phyloP scores from a whole-genome alignment of 176 grass and related monocot genomes.

The Chloris gayana region DNA sequence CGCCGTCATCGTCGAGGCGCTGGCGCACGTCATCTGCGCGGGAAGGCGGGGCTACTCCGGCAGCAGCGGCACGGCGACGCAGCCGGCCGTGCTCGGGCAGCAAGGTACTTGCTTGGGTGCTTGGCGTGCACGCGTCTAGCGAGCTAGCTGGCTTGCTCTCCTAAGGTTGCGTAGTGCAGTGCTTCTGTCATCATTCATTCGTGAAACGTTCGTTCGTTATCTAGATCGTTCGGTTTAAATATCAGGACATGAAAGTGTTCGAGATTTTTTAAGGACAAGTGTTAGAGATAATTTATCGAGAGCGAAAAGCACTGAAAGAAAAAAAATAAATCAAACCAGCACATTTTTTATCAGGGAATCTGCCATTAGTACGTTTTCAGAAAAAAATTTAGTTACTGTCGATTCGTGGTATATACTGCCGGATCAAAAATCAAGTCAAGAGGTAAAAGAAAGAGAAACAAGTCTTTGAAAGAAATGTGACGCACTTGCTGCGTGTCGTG shows the following conservation, averaged over 20 bases:
- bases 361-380: neutral
- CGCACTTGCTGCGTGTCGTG: neutral
- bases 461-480: neutral
- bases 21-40: constrained; percentile 44
- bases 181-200: neutral
- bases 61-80: no score
- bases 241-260: no score
- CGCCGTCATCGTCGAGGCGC: constrained; percentile 50
- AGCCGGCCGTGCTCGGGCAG: neutral
- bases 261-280: no score
- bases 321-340: no score
- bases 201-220: neutral
- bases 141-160: neutral
- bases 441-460: neutral
- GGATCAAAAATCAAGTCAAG: no score
- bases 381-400: neutral
- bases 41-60: neutral
- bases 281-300: no score
- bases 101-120: constrained; percentile 42
- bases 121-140: neutral
- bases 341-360: neutral
- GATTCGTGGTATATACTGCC: neutral
- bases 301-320: no score
- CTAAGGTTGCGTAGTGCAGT: neutral
- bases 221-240: no score